Conservation (phyloP, 2,329 filamentous ascomycete species). For the Fusarium sp. region DNA sequence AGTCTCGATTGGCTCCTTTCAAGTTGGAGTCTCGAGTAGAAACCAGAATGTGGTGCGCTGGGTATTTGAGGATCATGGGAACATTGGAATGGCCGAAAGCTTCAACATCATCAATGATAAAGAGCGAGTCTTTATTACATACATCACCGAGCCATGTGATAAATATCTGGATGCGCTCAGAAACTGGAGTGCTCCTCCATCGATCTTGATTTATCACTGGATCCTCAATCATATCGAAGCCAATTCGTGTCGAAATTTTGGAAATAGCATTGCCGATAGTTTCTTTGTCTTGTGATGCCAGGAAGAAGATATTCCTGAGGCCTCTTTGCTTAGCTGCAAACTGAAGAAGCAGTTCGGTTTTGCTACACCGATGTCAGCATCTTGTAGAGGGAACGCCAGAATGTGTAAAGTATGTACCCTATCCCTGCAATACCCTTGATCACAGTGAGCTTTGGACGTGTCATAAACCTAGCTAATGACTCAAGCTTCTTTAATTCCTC, state of each 20-base stretch:
- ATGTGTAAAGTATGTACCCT: background rate
- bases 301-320: background rate
- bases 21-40: background rate
- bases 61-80: background rate
- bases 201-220: fast-evolving
- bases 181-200: background rate
- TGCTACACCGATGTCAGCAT: fast-evolving
- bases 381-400: fast-evolving
- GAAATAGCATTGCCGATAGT: background rate
- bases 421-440: background rate
- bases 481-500: background rate
- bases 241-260: background rate
- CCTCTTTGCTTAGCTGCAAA: background rate
- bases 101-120: background rate
- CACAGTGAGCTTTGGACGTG: fast-evolving
- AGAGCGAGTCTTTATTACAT: fast-evolving
- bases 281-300: fast-evolving
- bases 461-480: fast-evolving
- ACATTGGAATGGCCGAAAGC: background rate
- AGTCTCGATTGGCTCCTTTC: background rate
- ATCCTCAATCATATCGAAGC: background rate
- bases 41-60: background rate
- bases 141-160: fast-evolving
- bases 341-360: background rate
- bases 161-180: background rate